A percentile compares a stretch with the other conserved stretches of the same genome.
Conservation (phyloP, 108 stramenopile species). For the Heterococcus sp. region DNA sequence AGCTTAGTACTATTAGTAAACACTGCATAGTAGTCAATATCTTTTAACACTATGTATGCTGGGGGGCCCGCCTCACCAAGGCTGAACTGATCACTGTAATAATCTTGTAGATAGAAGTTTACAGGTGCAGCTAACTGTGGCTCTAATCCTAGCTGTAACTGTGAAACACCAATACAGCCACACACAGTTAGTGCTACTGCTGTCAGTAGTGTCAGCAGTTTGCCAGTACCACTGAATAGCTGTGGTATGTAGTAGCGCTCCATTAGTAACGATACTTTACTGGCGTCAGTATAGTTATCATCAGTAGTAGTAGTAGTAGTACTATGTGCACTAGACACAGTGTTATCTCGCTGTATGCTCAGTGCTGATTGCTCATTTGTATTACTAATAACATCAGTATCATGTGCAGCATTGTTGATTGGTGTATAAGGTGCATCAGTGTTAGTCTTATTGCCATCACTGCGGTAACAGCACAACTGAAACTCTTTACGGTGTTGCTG, state of each 20-base stretch:
- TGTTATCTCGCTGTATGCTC: too few species aligned
- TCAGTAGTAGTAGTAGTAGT: too few species aligned
- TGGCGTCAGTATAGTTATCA: too few species aligned
- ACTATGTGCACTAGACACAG: too few species aligned
- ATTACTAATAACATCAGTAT: too few species aligned
- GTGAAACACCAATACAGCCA: conserved; percentile 6
- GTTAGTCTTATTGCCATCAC: too few species aligned
- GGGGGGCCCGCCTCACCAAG: conserved; percentile 53
- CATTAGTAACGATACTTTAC: too few species aligned
- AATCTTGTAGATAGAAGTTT: conserved; percentile 43
- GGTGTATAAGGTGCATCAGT: too few species aligned
- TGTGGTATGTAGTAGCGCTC: conserved; percentile 29
- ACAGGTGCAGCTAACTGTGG: conserved; percentile 51
- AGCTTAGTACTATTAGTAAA: not conserved
- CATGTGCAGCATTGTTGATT: too few species aligned
- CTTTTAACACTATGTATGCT: conserved; percentile 44
- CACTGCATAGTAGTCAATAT: conserved; percentile 33
- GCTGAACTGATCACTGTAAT: conserved; percentile 45
- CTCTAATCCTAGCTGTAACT: conserved; percentile 38
- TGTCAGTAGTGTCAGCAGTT: not conserved
- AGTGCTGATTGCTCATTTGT: too few species aligned
- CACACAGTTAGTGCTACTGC: conserved; percentile 2
- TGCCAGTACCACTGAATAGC: conserved; percentile 26
- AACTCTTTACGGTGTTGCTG: conserved; percentile 15
- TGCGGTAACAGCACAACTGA: conserved; percentile 24